phyloP scores from a whole-genome alignment of 208 protist species.

The Crithidia mellificae region DNA sequence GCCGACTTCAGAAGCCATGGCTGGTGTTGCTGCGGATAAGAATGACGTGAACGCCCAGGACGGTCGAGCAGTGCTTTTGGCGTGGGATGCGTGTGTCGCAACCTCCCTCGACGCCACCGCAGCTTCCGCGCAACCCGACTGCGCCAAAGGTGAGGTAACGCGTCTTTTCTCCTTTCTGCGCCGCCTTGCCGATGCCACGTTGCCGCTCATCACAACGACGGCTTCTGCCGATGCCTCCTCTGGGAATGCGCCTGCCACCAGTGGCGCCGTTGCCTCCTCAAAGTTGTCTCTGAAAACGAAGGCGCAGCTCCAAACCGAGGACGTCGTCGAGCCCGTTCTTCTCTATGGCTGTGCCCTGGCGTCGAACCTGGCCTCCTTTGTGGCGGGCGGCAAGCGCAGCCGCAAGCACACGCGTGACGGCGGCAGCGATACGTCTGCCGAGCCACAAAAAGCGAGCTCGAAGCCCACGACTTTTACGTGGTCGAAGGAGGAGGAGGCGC shows the following conservation, averaged over 20 bases:
- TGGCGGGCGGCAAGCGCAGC: background rate
- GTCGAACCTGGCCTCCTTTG: constrained; percentile 30
- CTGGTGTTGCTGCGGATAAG: background rate
- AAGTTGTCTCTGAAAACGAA: background rate
- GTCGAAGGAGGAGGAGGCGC: too few relatives aligned
- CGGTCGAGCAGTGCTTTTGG: constrained; percentile 8
- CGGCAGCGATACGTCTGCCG: background rate
- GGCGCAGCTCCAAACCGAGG: constrained; percentile 11
- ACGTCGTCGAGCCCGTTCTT: constrained; percentile 18
- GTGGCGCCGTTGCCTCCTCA: background rate
- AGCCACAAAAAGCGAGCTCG: too few relatives aligned
- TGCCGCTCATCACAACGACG: background rate
- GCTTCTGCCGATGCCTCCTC: background rate
- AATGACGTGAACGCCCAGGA: background rate
- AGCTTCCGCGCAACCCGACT: background rate
- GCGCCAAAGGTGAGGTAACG: background rate
- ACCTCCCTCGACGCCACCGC: background rate
- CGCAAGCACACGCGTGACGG: background rate
- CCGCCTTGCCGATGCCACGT: background rate
- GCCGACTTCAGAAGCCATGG: background rate
- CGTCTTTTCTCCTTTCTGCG: constrained; percentile 14
- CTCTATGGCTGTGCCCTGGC: constrained; percentile 36
- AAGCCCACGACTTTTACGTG: too few relatives aligned
- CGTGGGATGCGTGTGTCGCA: background rate
- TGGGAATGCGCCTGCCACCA: background rate